Percentiles rank a stretch among this genome's conserved stretches.
These are phyloP conservation scores for Cordyceps javanica DNA, from an alignment of 2,329 filamentous ascomycete genomes.

Conservation along the genomic window DNA sequence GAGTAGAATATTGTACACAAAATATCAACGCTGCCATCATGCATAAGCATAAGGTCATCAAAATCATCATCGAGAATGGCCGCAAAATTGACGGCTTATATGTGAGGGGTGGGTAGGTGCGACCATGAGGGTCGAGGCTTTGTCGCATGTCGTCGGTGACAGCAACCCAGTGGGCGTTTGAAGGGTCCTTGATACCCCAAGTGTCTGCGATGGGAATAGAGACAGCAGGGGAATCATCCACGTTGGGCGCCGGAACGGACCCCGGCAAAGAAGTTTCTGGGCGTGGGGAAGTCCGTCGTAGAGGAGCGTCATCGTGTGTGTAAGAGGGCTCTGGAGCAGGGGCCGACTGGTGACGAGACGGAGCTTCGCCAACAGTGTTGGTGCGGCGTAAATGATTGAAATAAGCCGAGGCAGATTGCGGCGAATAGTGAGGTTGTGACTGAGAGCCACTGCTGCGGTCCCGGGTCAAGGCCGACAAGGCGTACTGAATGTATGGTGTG, in stretches of 20 bases:
- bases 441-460: slow-evolving; percentile 57
- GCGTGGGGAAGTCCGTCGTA: not conserved
- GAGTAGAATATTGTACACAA: slow-evolving; percentile 61
- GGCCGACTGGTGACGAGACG: slow-evolving; percentile 16
- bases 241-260: not conserved
- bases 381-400: slow-evolving; percentile 13
- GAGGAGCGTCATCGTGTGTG: slow-evolving; percentile 17
- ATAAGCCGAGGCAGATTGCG: slow-evolving; percentile 29
- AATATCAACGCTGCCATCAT: slow-evolving; percentile 71
- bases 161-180: slow-evolving; percentile 24
- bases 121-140: slow-evolving; percentile 33
- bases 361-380: not conserved
- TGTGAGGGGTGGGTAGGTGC: slow-evolving; percentile 46
- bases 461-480: slow-evolving; percentile 78
- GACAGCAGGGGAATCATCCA: slow-evolving; percentile 1
- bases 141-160: slow-evolving; percentile 28
- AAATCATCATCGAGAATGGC: slow-evolving; percentile 53
- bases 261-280: not conserved
- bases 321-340: slow-evolving; percentile 22
- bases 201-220: not conserved
- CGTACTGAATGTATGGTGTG: slow-evolving; percentile 82
- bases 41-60: slow-evolving; percentile 56
- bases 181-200: slow-evolving; percentile 3
- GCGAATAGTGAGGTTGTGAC: slow-evolving; percentile 44
- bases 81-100: slow-evolving; percentile 69